Evolutionary conservation across 192 early-diverging fungal species (phyloP).

Genomic region (Coemansia sp.): DNA sequence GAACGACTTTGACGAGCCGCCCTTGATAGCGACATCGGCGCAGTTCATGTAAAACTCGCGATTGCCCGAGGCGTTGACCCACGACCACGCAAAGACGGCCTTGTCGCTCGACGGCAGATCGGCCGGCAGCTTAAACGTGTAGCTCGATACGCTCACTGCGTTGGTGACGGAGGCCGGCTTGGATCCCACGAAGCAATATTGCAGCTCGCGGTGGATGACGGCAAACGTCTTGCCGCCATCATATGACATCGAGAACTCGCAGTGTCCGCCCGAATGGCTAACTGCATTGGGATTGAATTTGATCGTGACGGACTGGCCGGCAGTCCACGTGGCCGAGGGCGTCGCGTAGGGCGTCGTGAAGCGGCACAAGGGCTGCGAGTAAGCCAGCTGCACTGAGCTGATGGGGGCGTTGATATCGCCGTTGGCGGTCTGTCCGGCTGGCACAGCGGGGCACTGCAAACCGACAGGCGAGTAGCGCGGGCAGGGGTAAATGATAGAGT

Average conservation of each 20-base stretch:
- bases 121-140: constrained; percentile 60
- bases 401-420: constrained; percentile 43
- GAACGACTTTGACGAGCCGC: constrained; percentile 26
- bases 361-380: constrained; percentile 25
- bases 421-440: constrained; percentile 48
- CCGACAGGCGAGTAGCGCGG: constrained; percentile 35
- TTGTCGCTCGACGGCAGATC: constrained; percentile 58
- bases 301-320: constrained; percentile 34
- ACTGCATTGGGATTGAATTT: constrained; percentile 34
- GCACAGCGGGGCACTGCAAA: constrained; percentile 48
- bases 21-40: constrained; percentile 33
- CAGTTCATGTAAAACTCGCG: constrained; percentile 56
- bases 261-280: constrained; percentile 58
- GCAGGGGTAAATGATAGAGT: constrained; percentile 33
- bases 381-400: constrained; percentile 17
- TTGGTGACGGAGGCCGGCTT: constrained; percentile 24
- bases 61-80: constrained; percentile 67
- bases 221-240: constrained; percentile 58
- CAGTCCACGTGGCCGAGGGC: constrained; percentile 42
- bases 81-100: constrained; percentile 63
- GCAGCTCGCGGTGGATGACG: constrained; percentile 58
- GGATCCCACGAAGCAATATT: constrained; percentile 29
- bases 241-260: constrained; percentile 61
- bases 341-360: constrained; percentile 38
- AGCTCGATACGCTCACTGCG: constrained; percentile 14